Evolutionary conservation across 2,329 filamentous ascomycete species (phyloP).

Genomic region (Botrytis aclada): DNA sequence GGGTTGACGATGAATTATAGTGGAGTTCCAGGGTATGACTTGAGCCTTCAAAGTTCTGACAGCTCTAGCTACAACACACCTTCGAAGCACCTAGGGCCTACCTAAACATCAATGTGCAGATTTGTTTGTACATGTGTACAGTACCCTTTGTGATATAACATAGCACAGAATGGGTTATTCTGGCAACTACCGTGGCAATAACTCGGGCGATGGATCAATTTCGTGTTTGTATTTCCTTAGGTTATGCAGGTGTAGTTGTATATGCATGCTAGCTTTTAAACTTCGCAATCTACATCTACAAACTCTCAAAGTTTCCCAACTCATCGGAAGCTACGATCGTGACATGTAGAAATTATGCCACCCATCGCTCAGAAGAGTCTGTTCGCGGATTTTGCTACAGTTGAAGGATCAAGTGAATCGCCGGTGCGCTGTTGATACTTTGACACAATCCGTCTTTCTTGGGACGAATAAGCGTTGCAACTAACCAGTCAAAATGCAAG

Average conservation of each 20-base stretch:
- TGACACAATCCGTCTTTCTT: constrained; percentile 21
- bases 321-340: not conserved
- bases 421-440: constrained; percentile 17
- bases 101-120: not conserved
- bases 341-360: constrained; percentile 8
- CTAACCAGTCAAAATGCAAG: constrained; percentile 10
- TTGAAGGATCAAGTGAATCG: constrained; percentile 23
- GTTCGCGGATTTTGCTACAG: constrained; percentile 25
- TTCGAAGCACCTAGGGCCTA: not conserved
- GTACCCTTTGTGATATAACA: not conserved
- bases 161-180: not conserved
- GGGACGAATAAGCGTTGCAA: constrained; percentile 27
- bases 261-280: constrained; percentile 13
- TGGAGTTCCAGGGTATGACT: not conserved
- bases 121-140: not conserved
- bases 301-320: constrained; percentile 1
- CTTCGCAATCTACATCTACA: not conserved
- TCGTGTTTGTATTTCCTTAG: constrained; percentile 14
- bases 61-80: not conserved
- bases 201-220: constrained; percentile 10
- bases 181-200: constrained; percentile 18
- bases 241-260: constrained; percentile 10
- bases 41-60: constrained; percentile 6
- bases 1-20: constrained; percentile 11
- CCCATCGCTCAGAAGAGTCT: constrained; percentile 17